Base-by-base conservation (phyloP, 192 early-diverging fungal genomes). In the Coemansia sp. region DNA sequence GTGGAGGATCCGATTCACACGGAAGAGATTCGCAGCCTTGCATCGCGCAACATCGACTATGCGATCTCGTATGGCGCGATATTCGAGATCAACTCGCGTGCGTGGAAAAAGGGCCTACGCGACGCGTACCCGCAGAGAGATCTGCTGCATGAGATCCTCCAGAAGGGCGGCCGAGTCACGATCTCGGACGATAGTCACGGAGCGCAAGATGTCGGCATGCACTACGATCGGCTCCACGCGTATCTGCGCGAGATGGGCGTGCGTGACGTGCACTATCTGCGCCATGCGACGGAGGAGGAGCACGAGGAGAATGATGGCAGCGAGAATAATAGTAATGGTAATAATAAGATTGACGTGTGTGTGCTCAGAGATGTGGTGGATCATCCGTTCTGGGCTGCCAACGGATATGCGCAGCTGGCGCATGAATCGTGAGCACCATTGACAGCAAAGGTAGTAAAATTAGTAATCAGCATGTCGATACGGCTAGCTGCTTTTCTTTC, bases 111-210 rank as follows among this genome's bases (percentile, higher is more conserved):
- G 78, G 90, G 90, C 5, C 79, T 97, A 14, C 51, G 64, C 14
- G 86, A 88, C 71, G 94, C 97, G 5, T 99, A 99, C 79, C 97
- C 97, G 43, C 88, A 89, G 60, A 77, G 88, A 22, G 92, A 93
- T 68, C 90, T 99, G 46, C 70, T 99, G 16, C 61, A 88, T 70
- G 89, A 91, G 74, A 91, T 91, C 13, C 17, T 85, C 5, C 46
- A 66, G 2, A 84, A 87, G 40, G 88, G 87, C 41, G 92, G 93
- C 10, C 85, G 85, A 20, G 87, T 97, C 48, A 95, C 94, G 4
- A 75, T 99, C 4, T 92, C 92, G 8, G 97, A 99, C 67, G 97
- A 99, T 77, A 90, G 90, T 51, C 97, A 99, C 70, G 95, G 95
- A 8, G 93, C 93, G 17, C 61, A 86, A 37, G 92, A 93, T 63